Base-by-base conservation (phyloP, 331 rosid species). In the Pyracantha coccinea region DNA sequence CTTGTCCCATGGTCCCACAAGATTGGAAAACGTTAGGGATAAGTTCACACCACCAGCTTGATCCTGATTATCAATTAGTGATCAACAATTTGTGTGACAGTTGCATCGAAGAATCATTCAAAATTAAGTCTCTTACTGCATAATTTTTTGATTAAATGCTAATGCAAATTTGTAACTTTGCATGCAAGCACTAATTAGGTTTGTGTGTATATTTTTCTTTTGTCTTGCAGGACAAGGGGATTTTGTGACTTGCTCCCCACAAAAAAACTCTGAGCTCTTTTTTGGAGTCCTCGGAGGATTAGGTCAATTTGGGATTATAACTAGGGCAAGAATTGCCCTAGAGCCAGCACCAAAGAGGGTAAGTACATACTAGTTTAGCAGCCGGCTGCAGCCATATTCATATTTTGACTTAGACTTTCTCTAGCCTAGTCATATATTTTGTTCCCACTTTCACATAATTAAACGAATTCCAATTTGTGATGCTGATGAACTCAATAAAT, bases 251-350 rank as follows among this genome's bases (percentile, higher is more conserved):
- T 91, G 98, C 79, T 89, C 97, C 27, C 31, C 71, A 11, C 68
- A 82, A 35, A 82, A 68, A 29, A 87, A 90, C 79, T 73, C 84
- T 1, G 91, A 93, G 79, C 88, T 93, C 8, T 93, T 89, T 71
- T 75, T 84, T 66, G 91, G 87, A 1, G 93, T 87, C 77, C 98
- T 93, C 41, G 98, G 98, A 27, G 98, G 98, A 4, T 80, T 93
- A 21, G 98, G 98, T 33, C 98, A 93, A 59, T 88, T 93, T 80
- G 98, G 96, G 58, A 78, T 93, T 9, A 93, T 93, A 73, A 31
- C 86, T 63, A 86, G 96, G 52, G 98, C 96, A 10, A 88, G 98
- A 86, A 87, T 93, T n/a, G 79, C 79, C 66, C 89, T 93, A 38
- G 85, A 84, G 64, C 85, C 88, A 65, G 95, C 97, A 33, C 96